These are phyloP conservation scores for Schwanniomyces pseudopolymorphus DNA, from an alignment of 805 yeast species.

Conservation along the genomic window DNA sequence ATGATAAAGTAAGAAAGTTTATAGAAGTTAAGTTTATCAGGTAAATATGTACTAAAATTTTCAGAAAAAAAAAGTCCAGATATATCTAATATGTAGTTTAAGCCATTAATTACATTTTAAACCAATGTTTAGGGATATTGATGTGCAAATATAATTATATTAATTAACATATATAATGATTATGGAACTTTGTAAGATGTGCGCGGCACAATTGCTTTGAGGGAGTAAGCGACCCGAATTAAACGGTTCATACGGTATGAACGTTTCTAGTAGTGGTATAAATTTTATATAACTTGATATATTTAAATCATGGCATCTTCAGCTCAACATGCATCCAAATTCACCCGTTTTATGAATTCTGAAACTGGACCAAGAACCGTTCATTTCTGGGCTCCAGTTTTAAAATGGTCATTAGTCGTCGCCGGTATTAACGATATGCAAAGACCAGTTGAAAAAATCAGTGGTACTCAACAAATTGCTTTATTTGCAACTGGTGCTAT, in stretches of 20 bases:
- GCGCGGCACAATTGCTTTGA: neutral
- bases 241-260: neutral
- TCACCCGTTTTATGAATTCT: slow-evolving; percentile 71
- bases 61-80: too few relatives aligned
- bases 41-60: too few relatives aligned
- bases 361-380: slow-evolving; percentile 97
- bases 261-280: neutral
- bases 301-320: slow-evolving; percentile 24
- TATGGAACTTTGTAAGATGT: neutral
- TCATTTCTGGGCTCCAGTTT: slow-evolving; percentile 83
- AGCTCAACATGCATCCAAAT: slow-evolving; percentile 47
- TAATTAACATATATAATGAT: neutral
- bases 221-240: slow-evolving; percentile 1
- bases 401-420: slow-evolving; percentile 82
- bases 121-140: too few relatives aligned
- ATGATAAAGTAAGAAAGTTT: too few relatives aligned
- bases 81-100: too few relatives aligned
- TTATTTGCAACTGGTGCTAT: slow-evolving; percentile 87
- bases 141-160: too few relatives aligned
- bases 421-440: slow-evolving; percentile 87
- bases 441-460: slow-evolving; percentile 88
- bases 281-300: neutral
- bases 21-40: too few relatives aligned
- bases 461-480: slow-evolving; percentile 88
- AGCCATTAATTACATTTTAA: too few relatives aligned